Conservation (phyloP, 768 basidiomycete genomes). For the Rubroboletus pulcherrimus region DNA sequence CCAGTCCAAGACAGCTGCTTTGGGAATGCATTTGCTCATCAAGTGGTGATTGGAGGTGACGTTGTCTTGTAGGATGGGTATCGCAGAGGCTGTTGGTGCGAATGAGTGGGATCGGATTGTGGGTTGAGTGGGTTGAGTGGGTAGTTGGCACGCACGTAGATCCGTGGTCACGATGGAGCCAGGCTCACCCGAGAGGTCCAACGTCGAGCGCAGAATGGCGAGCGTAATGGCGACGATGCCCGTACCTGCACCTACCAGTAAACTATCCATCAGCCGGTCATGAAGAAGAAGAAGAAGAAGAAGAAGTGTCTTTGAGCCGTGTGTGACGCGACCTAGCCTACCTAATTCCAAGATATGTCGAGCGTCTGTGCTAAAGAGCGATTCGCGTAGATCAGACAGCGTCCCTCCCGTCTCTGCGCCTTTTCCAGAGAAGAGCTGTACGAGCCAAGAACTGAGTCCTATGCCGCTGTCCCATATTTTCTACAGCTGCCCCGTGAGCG, state of each 20-base stretch:
- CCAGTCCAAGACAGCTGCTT: conserved; percentile 66
- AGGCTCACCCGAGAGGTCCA: conserved; percentile 15
- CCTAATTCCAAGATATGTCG: conserved; percentile 69
- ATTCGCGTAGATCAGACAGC: conserved; percentile 26
- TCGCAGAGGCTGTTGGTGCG: conserved; percentile 62
- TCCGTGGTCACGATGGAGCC: conserved; percentile 62
- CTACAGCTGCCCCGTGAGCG: conserved; percentile 39
- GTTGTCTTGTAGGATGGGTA: conserved; percentile 74
- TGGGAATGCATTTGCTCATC: conserved; percentile 29
- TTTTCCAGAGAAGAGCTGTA: conserved; percentile 30
- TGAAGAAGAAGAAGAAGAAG: background rate
- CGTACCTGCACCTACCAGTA: conserved; percentile 70
- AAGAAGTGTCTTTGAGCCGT: background rate
- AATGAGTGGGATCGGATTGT: background rate
- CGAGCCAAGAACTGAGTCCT: conserved; percentile 78
- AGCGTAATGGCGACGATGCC: conserved; percentile 75
- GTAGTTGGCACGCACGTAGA: conserved; percentile 48
- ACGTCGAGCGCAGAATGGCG: conserved; percentile 48
- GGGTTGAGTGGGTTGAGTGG: background rate
- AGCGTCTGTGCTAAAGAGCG: conserved; percentile 38
- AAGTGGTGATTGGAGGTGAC: conserved; percentile 43
- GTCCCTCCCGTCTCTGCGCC: background rate
- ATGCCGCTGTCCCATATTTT: conserved; percentile 98
- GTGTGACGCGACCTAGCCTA: conserved; percentile 23
- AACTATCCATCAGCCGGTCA: background rate